phyloP scores from a whole-genome alignment of 2,329 filamentous ascomycete species.

The Phoma sp. region DNA sequence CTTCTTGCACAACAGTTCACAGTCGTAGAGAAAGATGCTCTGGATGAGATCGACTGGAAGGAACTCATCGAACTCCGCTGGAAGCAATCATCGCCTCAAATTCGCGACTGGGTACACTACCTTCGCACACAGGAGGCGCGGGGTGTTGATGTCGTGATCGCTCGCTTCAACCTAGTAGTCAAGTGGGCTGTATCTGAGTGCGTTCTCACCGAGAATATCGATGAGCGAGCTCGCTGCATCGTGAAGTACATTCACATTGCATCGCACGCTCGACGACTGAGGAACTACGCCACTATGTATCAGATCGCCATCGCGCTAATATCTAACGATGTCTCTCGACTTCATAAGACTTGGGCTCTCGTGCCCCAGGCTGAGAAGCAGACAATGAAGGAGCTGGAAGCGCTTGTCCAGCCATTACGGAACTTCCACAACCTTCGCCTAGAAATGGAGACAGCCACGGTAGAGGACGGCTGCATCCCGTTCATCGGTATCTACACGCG shows the following conservation, averaged over 20 bases:
- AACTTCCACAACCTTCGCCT: constrained; percentile 80
- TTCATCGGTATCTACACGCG: constrained; percentile 85
- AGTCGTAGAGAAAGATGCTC: constrained; percentile 82
- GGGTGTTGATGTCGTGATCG: constrained; percentile 83
- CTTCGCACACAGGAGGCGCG: constrained; percentile 74
- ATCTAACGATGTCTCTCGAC: constrained; percentile 73
- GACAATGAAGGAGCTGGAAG: constrained; percentile 73
- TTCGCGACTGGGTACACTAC: constrained; percentile 83
- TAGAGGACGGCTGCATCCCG: constrained; percentile 78
- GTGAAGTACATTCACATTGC: constrained; percentile 86
- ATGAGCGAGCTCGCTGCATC: constrained; percentile 77
- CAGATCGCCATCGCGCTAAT: constrained; percentile 81
- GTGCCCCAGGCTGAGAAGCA: constrained; percentile 71
- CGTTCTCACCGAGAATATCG: constrained; percentile 73
- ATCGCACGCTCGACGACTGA: constrained; percentile 74
- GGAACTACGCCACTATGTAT: constrained; percentile 85
- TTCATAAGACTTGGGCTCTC: constrained; percentile 74
- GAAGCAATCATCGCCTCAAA: constrained; percentile 73
- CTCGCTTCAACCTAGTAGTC: constrained; percentile 86
- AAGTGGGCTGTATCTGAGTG: constrained; percentile 86
- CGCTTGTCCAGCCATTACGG: constrained; percentile 75
- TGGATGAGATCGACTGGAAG: constrained; percentile 89
- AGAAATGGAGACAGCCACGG: constrained; percentile 76
- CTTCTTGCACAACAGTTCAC: constrained; percentile 83
- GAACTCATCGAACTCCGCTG: constrained; percentile 84